Evolutionary conservation across 2,329 filamentous ascomycete species (phyloP), one percentile per base, ranked within the genome.

Genomic region (Aspergillus sp.): DNA sequence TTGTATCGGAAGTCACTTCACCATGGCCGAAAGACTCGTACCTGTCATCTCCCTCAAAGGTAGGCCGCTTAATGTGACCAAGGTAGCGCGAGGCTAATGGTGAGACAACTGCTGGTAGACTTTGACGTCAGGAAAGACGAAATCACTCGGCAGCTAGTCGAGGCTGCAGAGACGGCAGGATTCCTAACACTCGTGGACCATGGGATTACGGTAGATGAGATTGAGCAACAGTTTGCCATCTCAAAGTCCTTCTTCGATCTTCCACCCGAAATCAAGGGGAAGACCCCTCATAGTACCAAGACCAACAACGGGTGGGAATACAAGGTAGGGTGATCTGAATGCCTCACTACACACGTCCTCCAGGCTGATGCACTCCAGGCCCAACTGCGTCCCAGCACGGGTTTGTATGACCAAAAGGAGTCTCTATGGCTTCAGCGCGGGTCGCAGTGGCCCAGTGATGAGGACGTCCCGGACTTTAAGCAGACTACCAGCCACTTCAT

Each of bases 241-340:
- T 45, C 41, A 3, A 50, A 50, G 31, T 14, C n/a, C 5, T 50
- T 50, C 29, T 50, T 50, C 29, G 49, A 45, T 45, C 21, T 50
- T 13, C 49, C 49, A 16, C n/a, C 7, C 17, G 41, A 45, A 2
- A 13, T 31, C 17, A 50, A 50, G 38, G 42, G 41, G 2, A 45
- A 50, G 29, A 45, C 21, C 19, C 41, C 49, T 13, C 49, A 50
- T 31, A 21, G 21, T 25, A 13, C 1, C n/a, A 19, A 38, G 25
- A 45, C 49, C 7, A 50, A 50, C 31, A 50, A 50, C 20, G 49
- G 49, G 11, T 50, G 49, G 49, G 49, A 50, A 21, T 45, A 50
- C 20, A 45, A 50, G 19, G 49, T 38, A 40, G 17, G 49, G 19
- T 14, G 25, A 29, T 7, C 25, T 11, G 7, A 29, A 29, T 0